These are phyloP conservation scores for Astrothelium macrocarpum DNA, from an alignment of 495 filamentous ascomycete species.

Conservation along the genomic window DNA sequence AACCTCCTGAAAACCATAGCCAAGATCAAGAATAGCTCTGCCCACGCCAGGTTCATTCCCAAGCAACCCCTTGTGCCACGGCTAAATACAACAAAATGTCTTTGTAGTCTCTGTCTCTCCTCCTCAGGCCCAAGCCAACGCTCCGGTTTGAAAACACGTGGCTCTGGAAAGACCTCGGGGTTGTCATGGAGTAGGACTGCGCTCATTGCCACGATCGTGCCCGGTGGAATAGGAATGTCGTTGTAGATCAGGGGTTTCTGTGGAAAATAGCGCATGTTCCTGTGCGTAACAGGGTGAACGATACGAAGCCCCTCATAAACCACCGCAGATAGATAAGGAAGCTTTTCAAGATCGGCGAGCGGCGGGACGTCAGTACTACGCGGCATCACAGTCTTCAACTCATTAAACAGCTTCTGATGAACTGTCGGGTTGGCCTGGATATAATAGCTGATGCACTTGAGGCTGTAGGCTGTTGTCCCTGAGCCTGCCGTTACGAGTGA, in stretches of 20 bases:
- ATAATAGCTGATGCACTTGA: slow-evolving; percentile 24
- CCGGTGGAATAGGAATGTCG: slow-evolving; percentile 23
- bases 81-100: slow-evolving; percentile 28
- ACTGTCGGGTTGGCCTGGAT: slow-evolving; percentile 21
- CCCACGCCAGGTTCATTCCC: slow-evolving; percentile 35
- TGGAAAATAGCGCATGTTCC: slow-evolving; percentile 22
- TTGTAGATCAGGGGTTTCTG: slow-evolving; percentile 19
- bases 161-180: slow-evolving; percentile 6
- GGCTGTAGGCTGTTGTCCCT: slow-evolving; percentile 17
- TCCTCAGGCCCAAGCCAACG: slow-evolving; percentile 15
- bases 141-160: slow-evolving; percentile 14
- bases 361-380: slow-evolving; percentile 7
- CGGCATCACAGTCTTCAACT: slow-evolving; percentile 21
- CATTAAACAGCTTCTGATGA: slow-evolving; percentile 19
- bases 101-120: slow-evolving; percentile 12
- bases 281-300: slow-evolving; percentile 24
- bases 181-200: slow-evolving; percentile 15
- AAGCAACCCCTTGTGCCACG: slow-evolving; percentile 30
- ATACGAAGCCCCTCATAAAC: slow-evolving; percentile 39
- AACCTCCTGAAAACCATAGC: slow-evolving; percentile 34
- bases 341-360: slow-evolving; percentile 28
- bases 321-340: slow-evolving; percentile 35
- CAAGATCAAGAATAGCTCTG: slow-evolving; percentile 34
- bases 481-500: slow-evolving; percentile 14
- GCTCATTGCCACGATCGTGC: slow-evolving; percentile 34